Percentiles rank a stretch among this genome's conserved stretches.
Evolutionary conservation across 495 filamentous ascomycete species (phyloP).

Genomic region (Penicillium psychrofluorescens): DNA sequence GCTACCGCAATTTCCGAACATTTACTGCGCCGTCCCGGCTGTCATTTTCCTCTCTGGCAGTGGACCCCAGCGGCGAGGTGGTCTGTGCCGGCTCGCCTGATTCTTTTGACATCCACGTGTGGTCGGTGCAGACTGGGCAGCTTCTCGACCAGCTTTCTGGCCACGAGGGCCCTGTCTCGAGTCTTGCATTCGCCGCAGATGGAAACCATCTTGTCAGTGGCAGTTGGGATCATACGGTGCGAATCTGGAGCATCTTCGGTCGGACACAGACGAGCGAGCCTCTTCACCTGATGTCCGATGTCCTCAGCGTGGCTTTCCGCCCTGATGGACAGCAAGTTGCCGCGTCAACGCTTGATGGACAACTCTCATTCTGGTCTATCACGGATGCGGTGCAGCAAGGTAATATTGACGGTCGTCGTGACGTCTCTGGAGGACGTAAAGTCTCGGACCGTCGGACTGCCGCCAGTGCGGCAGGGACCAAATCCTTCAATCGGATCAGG

Average conservation of each 20-base stretch:
- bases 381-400: slow-evolving; percentile 75
- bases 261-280: slow-evolving; percentile 93
- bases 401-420: slow-evolving; percentile 78
- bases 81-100: slow-evolving; percentile 92
- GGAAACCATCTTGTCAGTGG: slow-evolving; percentile 78
- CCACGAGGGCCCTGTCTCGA: slow-evolving; percentile 87
- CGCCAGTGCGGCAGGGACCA: slow-evolving; percentile 81
- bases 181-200: slow-evolving; percentile 79
- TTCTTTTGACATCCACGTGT: slow-evolving; percentile 94
- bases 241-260: slow-evolving; percentile 91
- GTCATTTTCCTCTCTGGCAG: slow-evolving; percentile 86
- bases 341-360: slow-evolving; percentile 87
- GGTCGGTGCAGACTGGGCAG: slow-evolving; percentile 97
- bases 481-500: slow-evolving; percentile 76
- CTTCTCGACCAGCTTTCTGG: slow-evolving; percentile 84
- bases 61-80: slow-evolving; percentile 94
- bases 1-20: slow-evolving; percentile 93
- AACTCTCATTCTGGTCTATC: slow-evolving; percentile 91
- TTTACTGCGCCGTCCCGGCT: slow-evolving; percentile 89
- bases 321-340: slow-evolving; percentile 88
- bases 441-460: slow-evolving; percentile 80
- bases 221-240: slow-evolving; percentile 91
- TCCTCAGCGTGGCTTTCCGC: slow-evolving; percentile 78
- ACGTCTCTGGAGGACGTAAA: slow-evolving; percentile 88
- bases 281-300: slow-evolving; percentile 80